Evolutionary conservation across 1,284 basidiomycete species (phyloP), one percentile per base, ranked within the genome.

Genomic region (Ceratobasidium sp.): DNA sequence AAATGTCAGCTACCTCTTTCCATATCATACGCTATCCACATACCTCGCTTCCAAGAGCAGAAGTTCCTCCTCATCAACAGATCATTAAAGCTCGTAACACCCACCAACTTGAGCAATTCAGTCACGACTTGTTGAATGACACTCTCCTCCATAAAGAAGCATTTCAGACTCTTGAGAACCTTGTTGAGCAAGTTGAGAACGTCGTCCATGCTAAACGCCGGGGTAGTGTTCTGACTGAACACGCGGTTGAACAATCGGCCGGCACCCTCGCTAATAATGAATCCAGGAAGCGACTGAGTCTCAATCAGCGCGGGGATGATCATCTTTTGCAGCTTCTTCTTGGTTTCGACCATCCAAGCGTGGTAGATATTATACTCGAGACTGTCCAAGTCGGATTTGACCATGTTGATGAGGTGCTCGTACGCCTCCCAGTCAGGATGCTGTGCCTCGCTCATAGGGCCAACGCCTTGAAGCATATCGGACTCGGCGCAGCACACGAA

Each of bases 281-380:
- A 99, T 1, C 98, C 98, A 4, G 98, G 98, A 72, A 99, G 87
- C 26, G 97, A 97, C 85, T 99, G 98, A 81, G 95, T 97, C 87
- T 99, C 98, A 83, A 99, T 97, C 81, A 99, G 87, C 3, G 98
- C 98, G 23, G 98, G 98, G 78, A 99, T 97, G 70, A 99, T 95
- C 97, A 99, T 99, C 89, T 99, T 99, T 80, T 93, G 91, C 61
- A 99, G 88, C 80, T 93, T 94, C 88, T 97, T 98, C 92, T 99
- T 99, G 61, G 97, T 96, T 87, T 99, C 98, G 80, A 96, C 89
- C 96, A 99, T 99, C 95, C 96, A 98, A 0, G 97, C 99, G 86
- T 99, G 97, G 85, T 99, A 99, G 86, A 99, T 98, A 89, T 99
- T 99, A 88, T 99, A 99, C 87, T 99, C 97, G 83, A 99, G 89